Conservation (phyloP, 192 early-diverging fungal species). For the Mortierella claussenii region DNA sequence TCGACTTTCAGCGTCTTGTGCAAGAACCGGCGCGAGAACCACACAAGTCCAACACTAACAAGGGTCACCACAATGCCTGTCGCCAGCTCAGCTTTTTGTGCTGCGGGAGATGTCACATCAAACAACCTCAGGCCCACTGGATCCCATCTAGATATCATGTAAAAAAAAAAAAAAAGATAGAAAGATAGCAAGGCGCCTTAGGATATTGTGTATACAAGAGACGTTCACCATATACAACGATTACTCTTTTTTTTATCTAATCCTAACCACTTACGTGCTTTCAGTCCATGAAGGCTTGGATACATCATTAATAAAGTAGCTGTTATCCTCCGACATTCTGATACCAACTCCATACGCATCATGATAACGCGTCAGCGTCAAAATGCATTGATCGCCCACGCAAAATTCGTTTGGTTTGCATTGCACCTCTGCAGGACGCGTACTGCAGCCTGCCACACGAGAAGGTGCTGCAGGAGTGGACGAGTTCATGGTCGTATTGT, state of each 20-base stretch:
- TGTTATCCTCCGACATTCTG: conserved; percentile 44
- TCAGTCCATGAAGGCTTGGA: conserved; percentile 61
- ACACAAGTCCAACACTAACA: conserved; percentile 32
- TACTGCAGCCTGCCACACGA: conserved; percentile 24
- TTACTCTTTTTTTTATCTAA: neutral
- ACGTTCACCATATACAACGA: too few species aligned
- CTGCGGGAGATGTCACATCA: conserved; percentile 46
- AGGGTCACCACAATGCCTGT: conserved; percentile 54
- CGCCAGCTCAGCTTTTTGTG: conserved; percentile 56
- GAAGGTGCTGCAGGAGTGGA: too few species aligned
- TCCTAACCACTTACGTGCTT: conserved; percentile 59
- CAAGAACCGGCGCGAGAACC: conserved; percentile 43
- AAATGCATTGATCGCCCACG: conserved; percentile 53
- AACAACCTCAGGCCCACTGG: conserved; percentile 55
- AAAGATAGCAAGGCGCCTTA: too few species aligned
- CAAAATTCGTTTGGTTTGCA: conserved; percentile 56
- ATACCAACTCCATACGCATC: conserved; percentile 64
- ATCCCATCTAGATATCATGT: conserved; percentile 66
- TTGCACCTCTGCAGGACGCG: conserved; percentile 22
- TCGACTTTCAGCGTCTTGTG: conserved; percentile 50
- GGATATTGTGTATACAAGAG: too few species aligned
- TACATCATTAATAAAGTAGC: conserved; percentile 51
- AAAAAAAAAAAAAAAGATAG: neutral
- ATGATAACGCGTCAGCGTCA: conserved; percentile 63
- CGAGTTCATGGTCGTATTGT: too few species aligned